Evolutionary conservation across 176 grass and related monocot species (phyloP).

Genomic region (Lolium perenne): DNA sequence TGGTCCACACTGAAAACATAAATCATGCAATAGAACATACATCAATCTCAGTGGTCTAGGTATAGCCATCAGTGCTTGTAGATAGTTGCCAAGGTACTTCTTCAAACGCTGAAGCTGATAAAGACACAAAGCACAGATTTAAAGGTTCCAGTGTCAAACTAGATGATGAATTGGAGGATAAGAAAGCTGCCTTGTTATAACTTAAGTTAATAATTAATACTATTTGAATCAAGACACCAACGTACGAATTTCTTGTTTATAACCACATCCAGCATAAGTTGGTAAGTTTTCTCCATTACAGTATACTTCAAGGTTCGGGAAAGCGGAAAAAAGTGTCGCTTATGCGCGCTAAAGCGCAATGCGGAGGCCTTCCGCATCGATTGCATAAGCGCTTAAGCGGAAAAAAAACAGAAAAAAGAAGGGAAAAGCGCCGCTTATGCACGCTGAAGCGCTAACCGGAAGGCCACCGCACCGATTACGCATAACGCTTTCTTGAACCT

Average conservation of each 20-base stretch:
- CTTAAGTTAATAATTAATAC: conserved; percentile 20
- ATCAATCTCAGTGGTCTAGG: conserved; percentile 87
- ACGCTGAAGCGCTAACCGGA: too few species aligned
- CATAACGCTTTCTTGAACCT: too few species aligned
- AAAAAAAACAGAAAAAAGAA: too few species aligned
- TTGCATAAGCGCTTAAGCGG: too few species aligned
- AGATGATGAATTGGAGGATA: conserved; percentile 2
- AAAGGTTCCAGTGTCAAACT: conserved; percentile 12
- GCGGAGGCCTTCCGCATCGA: too few species aligned
- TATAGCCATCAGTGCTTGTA: conserved; percentile 92
- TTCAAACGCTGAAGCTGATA: conserved; percentile 90
- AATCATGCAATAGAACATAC: conserved; percentile 52
- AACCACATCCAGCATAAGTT: conserved; percentile 12
- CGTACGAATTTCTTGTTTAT: not conserved
- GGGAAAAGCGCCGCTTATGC: too few species aligned
- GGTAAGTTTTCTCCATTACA: not conserved
- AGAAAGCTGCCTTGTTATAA: not conserved
- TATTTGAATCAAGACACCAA: not conserved
- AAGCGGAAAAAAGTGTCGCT: too few species aligned
- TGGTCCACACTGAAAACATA: conserved; percentile 10
- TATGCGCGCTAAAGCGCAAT: too few species aligned
- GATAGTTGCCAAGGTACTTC: conserved; percentile 92
- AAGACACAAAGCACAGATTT: conserved; percentile 45
- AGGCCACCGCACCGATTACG: too few species aligned
- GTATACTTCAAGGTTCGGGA: too few species aligned